Evolutionary conservation across 805 yeast genomes (phyloP), one percentile per base, ranked within the genome.

Genomic region (Saccharomycopsis sp.): DNA sequence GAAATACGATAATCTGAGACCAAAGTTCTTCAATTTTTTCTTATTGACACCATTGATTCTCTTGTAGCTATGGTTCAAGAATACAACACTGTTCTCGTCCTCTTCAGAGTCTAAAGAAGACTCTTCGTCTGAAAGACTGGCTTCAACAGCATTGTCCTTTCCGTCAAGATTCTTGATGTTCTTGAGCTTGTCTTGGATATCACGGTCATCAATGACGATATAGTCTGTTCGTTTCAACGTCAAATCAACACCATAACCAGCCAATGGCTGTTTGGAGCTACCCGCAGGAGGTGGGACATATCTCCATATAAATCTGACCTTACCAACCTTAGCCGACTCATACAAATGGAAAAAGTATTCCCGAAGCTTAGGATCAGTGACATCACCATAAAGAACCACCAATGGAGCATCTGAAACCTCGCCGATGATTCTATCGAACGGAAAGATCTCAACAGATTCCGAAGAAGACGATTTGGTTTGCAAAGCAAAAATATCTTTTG

Each of bases 401-500:
- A 83, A 58, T 0, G 94, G 93, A 22, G 79, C 77, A 1, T 71
- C 67, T 3, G 62, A 52, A 8, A 67, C 67, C 2, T 62, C 53
- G 0, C 96, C 96, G 53, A 89, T 75, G 0, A 86, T 73, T 58
- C 90, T 75, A 66, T 93, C 97, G 61, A 80, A 78, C 0, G 82
- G 75, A 2, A 72, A 52, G 15, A 72, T 29, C 2, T 65, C 55
- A 2, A 60, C 54, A 2, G 60, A 59, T 9, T 57, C 55, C 20
- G 64, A 51, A 2, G 47, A n/a, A 52, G 41, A 20, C 9, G 38
- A 5, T 12, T 44, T 74, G 0, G 89, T 80, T 68, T 86, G 85
- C 58, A 94, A 75, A 2, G 97, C 96, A 69, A 82, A 94, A 0
- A 90, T 78, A 58, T 87, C 96, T 57, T 82, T 88, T 2, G 85